Conservation (phyloP, 306 rosid species). For the Prunus salicina region DNA sequence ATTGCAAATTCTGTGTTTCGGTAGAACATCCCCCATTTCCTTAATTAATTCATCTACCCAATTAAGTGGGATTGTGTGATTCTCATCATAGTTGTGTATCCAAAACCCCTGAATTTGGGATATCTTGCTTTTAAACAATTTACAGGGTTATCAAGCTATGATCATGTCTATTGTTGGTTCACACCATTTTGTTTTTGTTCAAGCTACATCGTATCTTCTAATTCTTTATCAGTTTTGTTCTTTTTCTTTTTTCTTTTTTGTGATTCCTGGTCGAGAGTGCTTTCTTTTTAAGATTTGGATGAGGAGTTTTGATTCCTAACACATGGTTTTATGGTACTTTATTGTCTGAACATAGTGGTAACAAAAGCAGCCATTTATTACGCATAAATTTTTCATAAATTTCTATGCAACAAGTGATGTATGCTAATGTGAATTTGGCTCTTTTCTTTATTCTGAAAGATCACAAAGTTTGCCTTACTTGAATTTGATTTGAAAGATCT, state of each 20-base stretch:
- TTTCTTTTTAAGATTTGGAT: not conserved
- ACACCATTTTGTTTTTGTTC: not conserved
- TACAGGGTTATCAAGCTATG: not conserved
- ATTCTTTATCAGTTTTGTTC: not conserved
- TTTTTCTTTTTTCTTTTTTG: not conserved
- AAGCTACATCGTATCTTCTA: not conserved
- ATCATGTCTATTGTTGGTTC: not conserved
- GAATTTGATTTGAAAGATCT: not conserved
- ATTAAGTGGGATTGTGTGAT: not conserved
- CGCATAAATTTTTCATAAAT: not conserved
- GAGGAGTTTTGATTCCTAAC: not conserved
- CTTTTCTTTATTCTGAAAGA: not conserved
- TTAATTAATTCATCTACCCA: not conserved
- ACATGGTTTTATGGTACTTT: not conserved
- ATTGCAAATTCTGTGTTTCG: not conserved
- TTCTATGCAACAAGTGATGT: not conserved
- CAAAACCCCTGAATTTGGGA: not conserved
- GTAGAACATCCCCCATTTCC: not conserved
- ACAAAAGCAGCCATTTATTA: not conserved
- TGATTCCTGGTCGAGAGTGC: not conserved
- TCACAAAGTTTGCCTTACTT: not conserved
- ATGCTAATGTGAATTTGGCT: not conserved
- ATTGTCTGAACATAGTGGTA: not conserved
- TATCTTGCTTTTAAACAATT: not conserved
- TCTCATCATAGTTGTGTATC: not conserved